A percentile compares a stretch with the other conserved stretches of the same genome.
phyloP scores from a whole-genome alignment of 768 basidiomycete species.

The Auriculariales sp. region DNA sequence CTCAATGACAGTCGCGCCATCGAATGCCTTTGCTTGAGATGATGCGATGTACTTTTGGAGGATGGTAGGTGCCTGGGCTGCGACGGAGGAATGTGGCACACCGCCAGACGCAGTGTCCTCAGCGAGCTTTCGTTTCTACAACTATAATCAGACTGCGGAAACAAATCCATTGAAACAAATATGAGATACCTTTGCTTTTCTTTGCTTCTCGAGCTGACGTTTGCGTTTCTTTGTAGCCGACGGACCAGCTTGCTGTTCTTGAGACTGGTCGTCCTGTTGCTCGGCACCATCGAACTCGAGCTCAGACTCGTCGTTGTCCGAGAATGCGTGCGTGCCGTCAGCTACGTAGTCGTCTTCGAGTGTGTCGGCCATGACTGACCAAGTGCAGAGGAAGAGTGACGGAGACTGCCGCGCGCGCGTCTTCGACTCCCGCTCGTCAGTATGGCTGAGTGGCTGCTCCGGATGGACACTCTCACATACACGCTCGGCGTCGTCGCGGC shows the following conservation, averaged over 20 bases:
- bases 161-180: neutral
- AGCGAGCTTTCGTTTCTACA: conserved; percentile 51
- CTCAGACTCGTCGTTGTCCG: conserved; percentile 34
- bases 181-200: conserved; percentile 45
- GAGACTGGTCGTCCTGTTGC: conserved; percentile 17
- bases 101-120: conserved; percentile 22
- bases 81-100: conserved; percentile 28
- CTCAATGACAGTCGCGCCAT: conserved; percentile 61
- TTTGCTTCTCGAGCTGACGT: conserved; percentile 58
- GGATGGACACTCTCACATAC: neutral
- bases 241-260: conserved; percentile 10
- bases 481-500: conserved; percentile 23
- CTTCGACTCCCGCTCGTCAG: neutral
- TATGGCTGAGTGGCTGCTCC: conserved; percentile 7
- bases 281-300: conserved; percentile 15
- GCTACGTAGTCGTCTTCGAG: conserved; percentile 70
- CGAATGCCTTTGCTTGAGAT: conserved; percentile 55
- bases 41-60: conserved; percentile 50
- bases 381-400: conserved; percentile 9
- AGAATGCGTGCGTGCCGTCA: conserved; percentile 51
- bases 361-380: conserved; percentile 38
- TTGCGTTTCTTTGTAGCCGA: conserved; percentile 66
- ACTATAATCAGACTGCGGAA: neutral
- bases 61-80: conserved; percentile 38
- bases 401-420: conserved; percentile 2